These are phyloP conservation scores for Saccharomycopsis vini DNA, from an alignment of 805 yeast species.

Conservation along the genomic window DNA sequence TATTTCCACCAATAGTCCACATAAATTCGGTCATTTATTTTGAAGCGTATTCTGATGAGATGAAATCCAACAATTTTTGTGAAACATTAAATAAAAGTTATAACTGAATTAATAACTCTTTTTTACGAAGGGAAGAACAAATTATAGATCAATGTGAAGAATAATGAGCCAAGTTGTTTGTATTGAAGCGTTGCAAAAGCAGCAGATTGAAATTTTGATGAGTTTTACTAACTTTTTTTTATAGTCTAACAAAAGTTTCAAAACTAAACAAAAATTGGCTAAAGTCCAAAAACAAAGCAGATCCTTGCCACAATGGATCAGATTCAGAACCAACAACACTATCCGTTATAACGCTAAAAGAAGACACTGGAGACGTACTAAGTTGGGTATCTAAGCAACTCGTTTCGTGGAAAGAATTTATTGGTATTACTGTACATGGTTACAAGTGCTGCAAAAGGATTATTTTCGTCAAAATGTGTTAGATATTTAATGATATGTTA, in stretches of 20 bases:
- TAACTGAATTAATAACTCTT: too few relatives aligned
- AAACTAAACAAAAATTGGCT: constrained; percentile 96
- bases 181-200: too few relatives aligned
- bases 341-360: constrained; percentile 99
- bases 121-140: too few relatives aligned
- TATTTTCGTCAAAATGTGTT: too few relatives aligned
- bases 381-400: constrained; percentile 76
- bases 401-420: neutral
- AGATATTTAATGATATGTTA: neutral
- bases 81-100: too few relatives aligned
- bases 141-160: too few relatives aligned
- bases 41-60: too few relatives aligned
- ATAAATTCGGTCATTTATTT: too few relatives aligned
- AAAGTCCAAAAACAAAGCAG: constrained; percentile 98
- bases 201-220: neutral
- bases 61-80: too few relatives aligned
- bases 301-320: constrained; percentile 99
- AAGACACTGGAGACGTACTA: constrained; percentile 99
- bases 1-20: too few relatives aligned
- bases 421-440: neutral
- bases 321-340: constrained; percentile 95
- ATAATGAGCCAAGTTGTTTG: too few relatives aligned
- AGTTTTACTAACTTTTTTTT: constrained; percentile 16
- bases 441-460: too few relatives aligned
- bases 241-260: constrained; percentile 91